Evolutionary conservation across 1,284 basidiomycete species (phyloP).

Genomic region (Earliella scabrosa): DNA sequence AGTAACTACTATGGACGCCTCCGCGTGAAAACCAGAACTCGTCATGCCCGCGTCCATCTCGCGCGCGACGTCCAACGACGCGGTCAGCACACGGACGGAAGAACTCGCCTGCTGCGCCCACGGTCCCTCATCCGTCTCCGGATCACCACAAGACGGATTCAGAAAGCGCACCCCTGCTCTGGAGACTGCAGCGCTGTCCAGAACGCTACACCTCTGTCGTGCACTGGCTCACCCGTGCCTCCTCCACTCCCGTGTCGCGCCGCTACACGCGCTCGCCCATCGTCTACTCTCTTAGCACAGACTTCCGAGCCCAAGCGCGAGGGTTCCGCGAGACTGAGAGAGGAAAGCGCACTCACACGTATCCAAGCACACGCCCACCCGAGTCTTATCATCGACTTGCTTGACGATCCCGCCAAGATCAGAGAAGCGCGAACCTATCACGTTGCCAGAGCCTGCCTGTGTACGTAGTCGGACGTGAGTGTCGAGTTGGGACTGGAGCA

Average conservation of each 20-base stretch:
- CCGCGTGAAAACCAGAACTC: not conserved
- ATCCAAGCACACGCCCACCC: conserved; percentile 86
- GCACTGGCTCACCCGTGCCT: conserved; percentile 38
- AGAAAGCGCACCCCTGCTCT: too few relatives aligned
- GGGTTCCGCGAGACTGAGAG: too few relatives aligned
- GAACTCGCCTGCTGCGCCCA: conserved; percentile 29
- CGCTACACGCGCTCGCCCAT: conserved; percentile 43
- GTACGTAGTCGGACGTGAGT: not conserved
- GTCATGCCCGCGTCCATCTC: conserved; percentile 12
- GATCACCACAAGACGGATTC: conserved; percentile 14
- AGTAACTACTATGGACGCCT: not conserved
- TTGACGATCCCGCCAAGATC: conserved; percentile 75
- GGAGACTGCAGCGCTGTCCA: not conserved
- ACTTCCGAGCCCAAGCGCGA: not conserved
- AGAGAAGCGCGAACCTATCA: conserved; percentile 74
- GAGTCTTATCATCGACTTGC: conserved; percentile 72
- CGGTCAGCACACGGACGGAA: conserved; percentile 40
- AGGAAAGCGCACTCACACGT: conserved; percentile 79
- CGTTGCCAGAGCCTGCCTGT: conserved; percentile 81
- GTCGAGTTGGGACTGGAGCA: not conserved
- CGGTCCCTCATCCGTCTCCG: conserved; percentile 50
- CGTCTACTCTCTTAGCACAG: conserved; percentile 11
- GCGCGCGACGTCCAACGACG: conserved; percentile 29
- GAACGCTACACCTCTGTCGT: conserved; percentile 22
- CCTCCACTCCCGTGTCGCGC: conserved; percentile 63